These are phyloP conservation scores for Candida andamanensis DNA, from an alignment of 805 yeast species.

Conservation along the genomic window DNA sequence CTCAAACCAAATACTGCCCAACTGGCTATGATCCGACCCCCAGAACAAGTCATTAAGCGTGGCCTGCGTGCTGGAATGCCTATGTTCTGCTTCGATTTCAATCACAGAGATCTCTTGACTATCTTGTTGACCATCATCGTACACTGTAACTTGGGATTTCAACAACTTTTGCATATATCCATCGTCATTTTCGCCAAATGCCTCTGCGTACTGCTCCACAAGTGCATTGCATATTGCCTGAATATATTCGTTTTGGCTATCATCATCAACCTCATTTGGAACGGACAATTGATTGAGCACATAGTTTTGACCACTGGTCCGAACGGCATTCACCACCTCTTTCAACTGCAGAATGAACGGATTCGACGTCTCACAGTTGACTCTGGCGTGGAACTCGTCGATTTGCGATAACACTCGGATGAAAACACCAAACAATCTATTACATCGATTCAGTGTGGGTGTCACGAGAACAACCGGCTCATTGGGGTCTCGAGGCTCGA, in stretches of 20 bases:
- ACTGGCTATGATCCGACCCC: constrained; percentile 24
- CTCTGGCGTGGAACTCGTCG: constrained; percentile 7
- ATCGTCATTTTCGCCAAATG: constrained; percentile 3
- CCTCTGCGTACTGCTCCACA: constrained; percentile 1
- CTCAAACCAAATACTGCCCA: constrained; percentile 25
- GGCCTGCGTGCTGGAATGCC: constrained; percentile 22
- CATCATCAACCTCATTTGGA: constrained; percentile 5
- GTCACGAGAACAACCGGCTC: constrained; percentile 7
- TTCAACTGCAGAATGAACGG: constrained; percentile 4
- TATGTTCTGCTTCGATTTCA: constrained; percentile 28
- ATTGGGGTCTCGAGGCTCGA: constrained; percentile 1
- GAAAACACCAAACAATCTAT: constrained; percentile 2
- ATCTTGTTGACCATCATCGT: constrained; percentile 16
- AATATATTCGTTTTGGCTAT: constrained; percentile 17
- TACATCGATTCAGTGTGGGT: not conserved
- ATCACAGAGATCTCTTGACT: constrained; percentile 18
- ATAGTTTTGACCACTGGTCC: constrained; percentile 4
- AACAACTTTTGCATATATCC: constrained; percentile 14
- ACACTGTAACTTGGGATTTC: constrained; percentile 24
- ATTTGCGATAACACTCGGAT: constrained; percentile 7
- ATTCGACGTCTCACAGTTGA: constrained; percentile 1
- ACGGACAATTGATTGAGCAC: constrained; percentile 6
- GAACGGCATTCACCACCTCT: constrained; percentile 2
- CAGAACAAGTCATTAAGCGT: constrained; percentile 34
- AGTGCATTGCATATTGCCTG: constrained; percentile 14